phyloP scores from a whole-genome alignment of 495 filamentous ascomycete genomes.

The Xylaria telfairii region DNA sequence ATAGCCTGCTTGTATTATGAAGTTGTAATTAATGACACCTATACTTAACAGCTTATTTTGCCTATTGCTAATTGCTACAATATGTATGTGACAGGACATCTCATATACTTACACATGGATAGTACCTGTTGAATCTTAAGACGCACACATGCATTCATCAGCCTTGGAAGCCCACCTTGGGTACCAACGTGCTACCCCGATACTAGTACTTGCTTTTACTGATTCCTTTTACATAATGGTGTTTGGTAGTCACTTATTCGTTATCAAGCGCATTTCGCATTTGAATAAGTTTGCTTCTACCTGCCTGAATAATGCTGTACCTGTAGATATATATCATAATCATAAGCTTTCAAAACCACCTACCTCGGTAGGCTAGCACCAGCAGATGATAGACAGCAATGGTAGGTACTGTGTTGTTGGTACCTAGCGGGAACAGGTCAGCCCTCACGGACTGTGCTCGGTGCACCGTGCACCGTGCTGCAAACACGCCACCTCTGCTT shows the following conservation, averaged over 20 bases:
- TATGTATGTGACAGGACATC: background rate
- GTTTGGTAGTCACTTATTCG: background rate
- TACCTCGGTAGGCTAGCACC: background rate
- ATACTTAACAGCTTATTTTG: too few relatives aligned
- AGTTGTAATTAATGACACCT: too few relatives aligned
- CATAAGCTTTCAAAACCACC: background rate
- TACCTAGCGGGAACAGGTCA: constrained; percentile 15
- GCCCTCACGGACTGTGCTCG: background rate
- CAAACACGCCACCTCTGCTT: constrained; percentile 5
- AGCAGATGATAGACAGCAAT: background rate
- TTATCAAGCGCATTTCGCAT: background rate
- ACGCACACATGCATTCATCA: background rate
- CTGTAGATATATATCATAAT: background rate
- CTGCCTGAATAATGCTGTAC: background rate
- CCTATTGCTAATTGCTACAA: background rate
- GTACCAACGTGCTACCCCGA: background rate
- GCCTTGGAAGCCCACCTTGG: background rate
- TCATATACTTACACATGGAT: background rate
- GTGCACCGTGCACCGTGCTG: constrained; percentile 23
- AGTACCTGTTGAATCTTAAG: background rate
- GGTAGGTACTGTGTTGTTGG: background rate
- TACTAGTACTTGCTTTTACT: background rate
- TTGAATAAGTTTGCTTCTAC: background rate
- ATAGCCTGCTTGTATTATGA: background rate
- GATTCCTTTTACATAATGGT: constrained; percentile 1